phyloP scores from a whole-genome alignment of 176 grass and related monocot genomes.

The Hyparrhenia diplandra region DNA sequence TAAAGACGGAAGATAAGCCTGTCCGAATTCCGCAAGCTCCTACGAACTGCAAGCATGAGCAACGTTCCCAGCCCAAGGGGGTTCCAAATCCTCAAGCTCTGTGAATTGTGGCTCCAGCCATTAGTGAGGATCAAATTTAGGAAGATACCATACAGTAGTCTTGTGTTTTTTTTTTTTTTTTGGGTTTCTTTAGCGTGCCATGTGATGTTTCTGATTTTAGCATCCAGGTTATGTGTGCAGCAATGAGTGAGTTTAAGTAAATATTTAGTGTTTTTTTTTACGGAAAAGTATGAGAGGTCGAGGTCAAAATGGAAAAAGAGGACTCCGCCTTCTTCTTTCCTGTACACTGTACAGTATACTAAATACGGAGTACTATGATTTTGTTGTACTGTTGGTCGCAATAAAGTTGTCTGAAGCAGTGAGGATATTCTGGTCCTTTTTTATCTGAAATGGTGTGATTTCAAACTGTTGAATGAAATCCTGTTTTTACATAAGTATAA shows the following conservation, averaged over 20 bases:
- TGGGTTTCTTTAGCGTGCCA: slow-evolving; percentile 21
- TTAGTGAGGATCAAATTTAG: slow-evolving; percentile 8
- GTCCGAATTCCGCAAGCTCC: slow-evolving; percentile 76
- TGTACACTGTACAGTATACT: slow-evolving; percentile 29
- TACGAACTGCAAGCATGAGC: slow-evolving; percentile 89
- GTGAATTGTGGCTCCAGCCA: background rate
- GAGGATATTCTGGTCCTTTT: background rate
- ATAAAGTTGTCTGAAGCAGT: slow-evolving; percentile 17
- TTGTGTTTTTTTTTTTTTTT: slow-evolving; percentile 6
- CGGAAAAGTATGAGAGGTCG: background rate
- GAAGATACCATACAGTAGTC: slow-evolving; percentile 13
- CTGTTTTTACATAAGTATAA: background rate
- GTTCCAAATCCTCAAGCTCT: slow-evolving; percentile 37
- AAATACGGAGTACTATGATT: slow-evolving; percentile 21
- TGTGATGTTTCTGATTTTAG: slow-evolving; percentile 42
- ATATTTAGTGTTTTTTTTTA: slow-evolving; percentile 26
- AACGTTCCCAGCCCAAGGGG: slow-evolving; percentile 70
- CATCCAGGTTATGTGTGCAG: slow-evolving; percentile 51
- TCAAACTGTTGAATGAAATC: background rate
- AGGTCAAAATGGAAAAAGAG: background rate
- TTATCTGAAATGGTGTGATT: background rate
- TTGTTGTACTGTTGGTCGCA: slow-evolving; percentile 10
- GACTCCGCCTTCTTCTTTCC: slow-evolving; percentile 11
- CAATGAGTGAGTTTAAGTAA: slow-evolving; percentile 19
- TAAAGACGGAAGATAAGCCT: slow-evolving; percentile 88